Percentiles rank a stretch among this genome's conserved stretches.
These are phyloP conservation scores for Magnusiomyces ingens DNA, from an alignment of 1,139 yeast genomes.

Conservation along the genomic window DNA sequence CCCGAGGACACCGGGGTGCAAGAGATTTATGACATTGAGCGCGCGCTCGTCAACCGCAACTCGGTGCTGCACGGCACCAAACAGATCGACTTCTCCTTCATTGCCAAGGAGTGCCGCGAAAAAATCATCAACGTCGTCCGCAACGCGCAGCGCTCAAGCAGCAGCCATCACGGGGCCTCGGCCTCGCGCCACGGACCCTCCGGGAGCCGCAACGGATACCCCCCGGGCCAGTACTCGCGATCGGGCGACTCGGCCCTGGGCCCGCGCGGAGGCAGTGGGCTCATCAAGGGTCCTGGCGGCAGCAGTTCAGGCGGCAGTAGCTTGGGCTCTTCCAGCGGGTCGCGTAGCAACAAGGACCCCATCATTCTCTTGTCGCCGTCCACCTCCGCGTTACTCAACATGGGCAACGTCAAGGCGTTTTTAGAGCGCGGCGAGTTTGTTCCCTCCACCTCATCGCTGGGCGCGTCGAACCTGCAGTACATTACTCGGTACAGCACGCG, in stretches of 20 bases:
- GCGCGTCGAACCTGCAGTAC: constrained; percentile 41
- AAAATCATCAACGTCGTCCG: constrained; percentile 41
- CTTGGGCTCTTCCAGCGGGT: constrained; percentile 2
- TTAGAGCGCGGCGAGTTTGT: constrained; percentile 69
- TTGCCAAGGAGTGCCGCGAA: constrained; percentile 64
- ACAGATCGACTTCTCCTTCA: constrained; percentile 52
- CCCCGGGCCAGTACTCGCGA: background rate
- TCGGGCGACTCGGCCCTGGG: background rate
- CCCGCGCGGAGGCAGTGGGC: background rate
- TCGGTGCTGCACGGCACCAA: constrained; percentile 74
- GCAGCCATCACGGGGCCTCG: background rate
- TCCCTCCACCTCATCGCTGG: constrained; percentile 44
- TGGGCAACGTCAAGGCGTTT: constrained; percentile 75
- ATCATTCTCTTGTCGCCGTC: constrained; percentile 90
- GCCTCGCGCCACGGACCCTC: background rate
- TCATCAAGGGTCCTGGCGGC: background rate
- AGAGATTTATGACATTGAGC: constrained; percentile 52
- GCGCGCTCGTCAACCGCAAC: constrained; percentile 69
- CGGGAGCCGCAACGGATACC: constrained; percentile 3
- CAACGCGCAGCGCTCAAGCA: background rate
- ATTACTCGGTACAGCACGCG: constrained; percentile 52
- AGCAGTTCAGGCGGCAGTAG: background rate
- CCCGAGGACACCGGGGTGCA: constrained; percentile 51
- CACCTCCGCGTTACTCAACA: constrained; percentile 79
- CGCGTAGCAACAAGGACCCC: constrained; percentile 55